Percentiles rank a stretch among this genome's conserved stretches.
Evolutionary conservation across 148 eudicot genomes (phyloP).

Genomic region (Arbutus unedo): DNA sequence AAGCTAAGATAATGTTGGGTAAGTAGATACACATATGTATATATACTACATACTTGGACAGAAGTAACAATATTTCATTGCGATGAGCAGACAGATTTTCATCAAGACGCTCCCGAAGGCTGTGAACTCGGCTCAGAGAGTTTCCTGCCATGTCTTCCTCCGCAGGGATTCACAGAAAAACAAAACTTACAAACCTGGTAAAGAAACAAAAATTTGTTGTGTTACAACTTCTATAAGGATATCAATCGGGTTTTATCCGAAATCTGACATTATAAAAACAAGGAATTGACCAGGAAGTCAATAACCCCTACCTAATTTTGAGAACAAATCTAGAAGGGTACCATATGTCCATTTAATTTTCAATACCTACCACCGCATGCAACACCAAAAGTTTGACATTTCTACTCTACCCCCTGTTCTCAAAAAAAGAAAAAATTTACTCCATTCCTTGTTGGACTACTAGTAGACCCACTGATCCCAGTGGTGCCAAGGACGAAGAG

Average conservation of each 20-base stretch:
- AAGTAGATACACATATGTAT: neutral
- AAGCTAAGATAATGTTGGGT: too few relatives aligned
- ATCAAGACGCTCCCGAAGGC: slow-evolving; percentile 76
- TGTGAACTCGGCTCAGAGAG: slow-evolving; percentile 63
- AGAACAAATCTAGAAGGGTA: neutral
- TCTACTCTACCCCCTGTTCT: neutral
- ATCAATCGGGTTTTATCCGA: neutral
- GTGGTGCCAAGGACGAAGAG: neutral
- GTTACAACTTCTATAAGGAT: neutral
- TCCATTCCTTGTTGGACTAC: too few relatives aligned
- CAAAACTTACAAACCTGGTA: slow-evolving; percentile 28
- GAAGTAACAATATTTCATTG: slow-evolving; percentile 64
- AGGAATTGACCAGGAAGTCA: slow-evolving; percentile 6
- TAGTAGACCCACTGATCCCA: neutral
- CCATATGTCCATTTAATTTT: neutral
- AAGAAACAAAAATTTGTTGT: too few relatives aligned
- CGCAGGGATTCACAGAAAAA: slow-evolving; percentile 11
- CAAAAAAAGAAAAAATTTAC: too few relatives aligned
- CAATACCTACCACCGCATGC: slow-evolving; percentile 4
- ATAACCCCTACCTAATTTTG: slow-evolving; percentile 7
- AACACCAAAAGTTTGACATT: neutral
- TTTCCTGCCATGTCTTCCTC: slow-evolving; percentile 45
- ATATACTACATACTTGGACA: slow-evolving; percentile 45
- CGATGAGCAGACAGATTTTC: slow-evolving; percentile 59
- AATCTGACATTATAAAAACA: neutral